Percentiles rank a stretch among this genome's conserved stretches.
These are phyloP conservation scores for Rhodomyrtus tomentosa DNA, from an alignment of 345 rosid genomes.

Conservation along the genomic window DNA sequence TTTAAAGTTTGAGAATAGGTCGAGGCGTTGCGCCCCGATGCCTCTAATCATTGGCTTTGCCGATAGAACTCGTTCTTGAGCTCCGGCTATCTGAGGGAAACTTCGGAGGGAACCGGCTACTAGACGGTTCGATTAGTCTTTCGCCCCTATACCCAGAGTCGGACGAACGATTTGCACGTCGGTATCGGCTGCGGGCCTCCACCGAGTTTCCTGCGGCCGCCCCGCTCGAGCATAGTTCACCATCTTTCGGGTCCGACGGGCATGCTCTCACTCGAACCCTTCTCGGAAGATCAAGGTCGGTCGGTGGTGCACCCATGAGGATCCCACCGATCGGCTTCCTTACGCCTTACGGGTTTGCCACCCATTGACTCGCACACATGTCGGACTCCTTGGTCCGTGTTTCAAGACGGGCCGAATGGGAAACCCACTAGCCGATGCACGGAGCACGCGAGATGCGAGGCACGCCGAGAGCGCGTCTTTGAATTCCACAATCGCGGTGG, in stretches of 20 bases:
- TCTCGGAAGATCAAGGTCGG: not conserved
- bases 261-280: not conserved
- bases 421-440: constrained; percentile 9
- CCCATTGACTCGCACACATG: constrained; percentile 36
- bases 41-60: too few relatives aligned
- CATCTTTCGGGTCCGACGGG: not conserved
- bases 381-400: constrained; percentile 44
- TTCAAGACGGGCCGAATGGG: constrained; percentile 35
- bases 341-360: not conserved
- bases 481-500: not conserved
- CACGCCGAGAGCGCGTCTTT: too few relatives aligned
- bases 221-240: not conserved
- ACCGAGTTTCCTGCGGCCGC: not conserved
- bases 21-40: too few relatives aligned
- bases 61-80: too few relatives aligned
- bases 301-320: not conserved
- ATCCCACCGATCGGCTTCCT: not conserved
- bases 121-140: constrained; percentile 53
- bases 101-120: constrained; percentile 32
- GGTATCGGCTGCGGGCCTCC: too few relatives aligned
- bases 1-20: too few relatives aligned
- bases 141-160: constrained; percentile 5
- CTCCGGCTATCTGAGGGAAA: too few relatives aligned
- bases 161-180: constrained; percentile 39
- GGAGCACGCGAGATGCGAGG: too few relatives aligned